Conservation (phyloP, 352 stramenopile species). For the Phytophthora rubi region DNA sequence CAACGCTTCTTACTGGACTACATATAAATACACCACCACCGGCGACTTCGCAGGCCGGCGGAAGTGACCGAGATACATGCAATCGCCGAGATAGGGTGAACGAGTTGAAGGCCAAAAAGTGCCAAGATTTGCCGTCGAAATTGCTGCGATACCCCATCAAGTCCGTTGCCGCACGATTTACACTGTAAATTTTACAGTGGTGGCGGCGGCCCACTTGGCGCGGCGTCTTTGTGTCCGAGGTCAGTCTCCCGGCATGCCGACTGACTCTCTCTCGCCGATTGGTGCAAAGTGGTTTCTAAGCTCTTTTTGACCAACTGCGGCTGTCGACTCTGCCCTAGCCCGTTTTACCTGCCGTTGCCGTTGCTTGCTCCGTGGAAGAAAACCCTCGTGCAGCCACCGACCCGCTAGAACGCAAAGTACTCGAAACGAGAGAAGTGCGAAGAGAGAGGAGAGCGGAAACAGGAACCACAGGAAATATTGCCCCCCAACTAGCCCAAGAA, state of each 20-base stretch:
- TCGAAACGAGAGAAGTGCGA: slow-evolving; percentile 29
- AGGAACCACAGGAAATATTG: slow-evolving; percentile 39
- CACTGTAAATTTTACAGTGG: too few species aligned
- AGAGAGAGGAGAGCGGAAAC: slow-evolving; percentile 25
- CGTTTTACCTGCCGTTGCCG: slow-evolving; percentile 11
- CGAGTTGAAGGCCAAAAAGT: slow-evolving; percentile 4
- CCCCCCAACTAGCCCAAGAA: slow-evolving; percentile 32
- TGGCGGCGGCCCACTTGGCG: neutral
- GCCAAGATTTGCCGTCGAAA: too few species aligned
- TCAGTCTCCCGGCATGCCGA: slow-evolving; percentile 6
- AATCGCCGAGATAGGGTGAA: slow-evolving; percentile 20
- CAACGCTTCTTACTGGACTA: neutral
- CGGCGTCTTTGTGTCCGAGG: slow-evolving; percentile 7
- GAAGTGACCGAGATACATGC: neutral
- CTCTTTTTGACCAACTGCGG: slow-evolving; percentile 8
- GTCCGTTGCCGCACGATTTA: neutral
- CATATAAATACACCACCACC: too few species aligned
- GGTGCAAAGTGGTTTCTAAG: neutral
- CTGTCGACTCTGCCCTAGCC: slow-evolving; percentile 12
- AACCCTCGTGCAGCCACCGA: slow-evolving; percentile 6
- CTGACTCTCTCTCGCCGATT: slow-evolving; percentile 33
- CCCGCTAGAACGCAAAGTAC: slow-evolving; percentile 40
- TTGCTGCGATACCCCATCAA: neutral
- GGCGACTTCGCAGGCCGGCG: too few species aligned
- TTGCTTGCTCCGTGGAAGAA: slow-evolving; percentile 26